Evolutionary conservation across 495 filamentous ascomycete genomes (phyloP), one percentile per base, ranked within the genome.

Genomic region (Cercophora scortea): DNA sequence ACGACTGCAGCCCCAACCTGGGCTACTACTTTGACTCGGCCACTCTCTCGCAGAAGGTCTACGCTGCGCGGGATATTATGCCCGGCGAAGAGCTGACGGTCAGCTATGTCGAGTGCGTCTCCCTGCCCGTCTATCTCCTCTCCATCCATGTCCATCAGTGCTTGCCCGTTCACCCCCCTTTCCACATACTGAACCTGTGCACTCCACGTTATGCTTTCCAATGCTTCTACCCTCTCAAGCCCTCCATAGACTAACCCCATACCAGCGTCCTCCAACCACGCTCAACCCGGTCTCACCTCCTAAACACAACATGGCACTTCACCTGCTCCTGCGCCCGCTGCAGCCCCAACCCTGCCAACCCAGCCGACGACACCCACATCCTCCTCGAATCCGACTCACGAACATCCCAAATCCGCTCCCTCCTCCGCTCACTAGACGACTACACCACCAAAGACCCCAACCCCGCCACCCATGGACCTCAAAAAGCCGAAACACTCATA

Each of bases 1-100:
- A 71, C 51, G 64, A 62, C 42, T 71, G 67, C 45, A 59, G 56
- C 8, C 69, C 67, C 1, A 70, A 65, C 38, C 54, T 59, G 25
- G 65, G 57, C 25, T 70, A 70, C 61, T 64, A 66, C 50, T 70
- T 71, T 42, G 67, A 70, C 51, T 53, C 61, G 13, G 42, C 17
- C 9, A 63, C 61, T 0, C 61, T 69, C 12, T 50, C 45, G 13
- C 66, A 69, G 12, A 61, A 58, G 8, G 59, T 68, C 3, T 53
- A 61, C 11, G 61, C 68, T 9, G 61, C 65, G 4, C 49, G 57
- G 18, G 62, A 68, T 35, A 60, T 69, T 38, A 32, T 49, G 34
- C 55, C 54, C 8, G 69, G 59, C 3, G 63, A 64, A 42, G 65
- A 69, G 50, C 46, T 70, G 8, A 64, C 59, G 8, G 58, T 67